Percentiles rank a stretch among this genome's conserved stretches.
phyloP scores from a whole-genome alignment of 352 stramenopile species.

The Thraustochytrium striatum region DNA sequence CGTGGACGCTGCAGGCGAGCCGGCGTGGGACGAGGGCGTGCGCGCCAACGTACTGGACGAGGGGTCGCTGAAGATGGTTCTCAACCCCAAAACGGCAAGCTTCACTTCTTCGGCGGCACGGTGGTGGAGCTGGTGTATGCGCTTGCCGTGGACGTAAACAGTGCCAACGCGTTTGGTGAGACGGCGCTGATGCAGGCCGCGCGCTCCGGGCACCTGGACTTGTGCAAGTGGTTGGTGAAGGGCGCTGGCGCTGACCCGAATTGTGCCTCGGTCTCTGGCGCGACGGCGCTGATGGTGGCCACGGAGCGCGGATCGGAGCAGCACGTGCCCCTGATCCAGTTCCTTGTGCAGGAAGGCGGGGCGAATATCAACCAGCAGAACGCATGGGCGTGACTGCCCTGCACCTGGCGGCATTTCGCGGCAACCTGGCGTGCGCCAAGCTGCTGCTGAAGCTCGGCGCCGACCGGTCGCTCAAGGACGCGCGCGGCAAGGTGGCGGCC shows the following conservation, averaged over 20 bases:
- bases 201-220: neutral
- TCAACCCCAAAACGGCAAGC: neutral
- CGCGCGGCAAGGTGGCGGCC: neutral
- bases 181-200: constrained; percentile 33
- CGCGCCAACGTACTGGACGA: constrained; percentile 23
- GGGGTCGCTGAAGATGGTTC: neutral
- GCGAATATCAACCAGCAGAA: constrained; percentile 15
- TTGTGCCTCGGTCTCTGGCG: neutral
- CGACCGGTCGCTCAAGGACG: constrained; percentile 2
- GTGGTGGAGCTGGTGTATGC: constrained; percentile 30
- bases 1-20: neutral
- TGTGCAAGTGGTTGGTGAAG: constrained; percentile 27
- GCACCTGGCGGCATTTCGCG: constrained; percentile 37
- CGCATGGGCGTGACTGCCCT: constrained; percentile 2
- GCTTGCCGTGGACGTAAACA: constrained; percentile 1
- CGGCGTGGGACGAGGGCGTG: neutral
- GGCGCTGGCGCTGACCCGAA: neutral
- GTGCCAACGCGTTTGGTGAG: constrained; percentile 6
- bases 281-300: neutral
- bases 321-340: neutral
- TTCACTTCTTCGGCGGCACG: constrained; percentile 32
- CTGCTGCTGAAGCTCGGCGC: constrained; percentile 27
- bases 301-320: constrained; percentile 3
- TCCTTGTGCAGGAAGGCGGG: neutral
- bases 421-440: neutral